phyloP scores from a whole-genome alignment of 2,329 filamentous ascomycete species.

The Trichothecium sympodiale region DNA sequence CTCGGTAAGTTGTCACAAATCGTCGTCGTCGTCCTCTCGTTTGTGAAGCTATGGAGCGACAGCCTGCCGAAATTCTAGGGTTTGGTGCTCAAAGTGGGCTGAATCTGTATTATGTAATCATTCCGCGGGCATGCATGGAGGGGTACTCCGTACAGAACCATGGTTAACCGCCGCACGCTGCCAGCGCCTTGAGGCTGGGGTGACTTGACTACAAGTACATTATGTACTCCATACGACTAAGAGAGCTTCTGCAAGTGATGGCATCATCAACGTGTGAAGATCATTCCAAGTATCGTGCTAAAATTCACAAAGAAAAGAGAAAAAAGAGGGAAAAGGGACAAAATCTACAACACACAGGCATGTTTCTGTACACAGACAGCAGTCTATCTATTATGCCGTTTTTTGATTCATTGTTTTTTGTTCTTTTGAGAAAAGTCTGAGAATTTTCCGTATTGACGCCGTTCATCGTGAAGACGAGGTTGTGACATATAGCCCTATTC shows the following conservation, averaged over 20 bases:
- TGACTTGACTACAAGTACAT: no score
- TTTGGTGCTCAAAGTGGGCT: slow-evolving; percentile 27
- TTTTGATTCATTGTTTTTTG: slow-evolving; percentile 14
- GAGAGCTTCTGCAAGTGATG: no score
- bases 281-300: no score
- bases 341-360: no score
- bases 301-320: no score
- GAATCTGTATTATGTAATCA: slow-evolving; percentile 14
- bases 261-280: no score
- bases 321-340: slow-evolving; percentile 4
- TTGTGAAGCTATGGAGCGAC: slow-evolving; percentile 25
- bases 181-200: no score
- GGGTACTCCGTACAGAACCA: neutral
- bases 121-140: neutral
- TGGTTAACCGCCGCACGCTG: no score
- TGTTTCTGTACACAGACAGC: no score
- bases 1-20: slow-evolving; percentile 18
- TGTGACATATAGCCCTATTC: slow-evolving; percentile 57
- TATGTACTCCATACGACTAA: no score
- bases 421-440: no score
- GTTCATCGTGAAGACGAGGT: slow-evolving; percentile 44
- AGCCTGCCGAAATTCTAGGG: slow-evolving; percentile 32
- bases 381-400: slow-evolving; percentile 10
- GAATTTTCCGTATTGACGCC: slow-evolving; percentile 53
- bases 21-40: slow-evolving; percentile 14